These are phyloP conservation scores for Aspergillus texensis DNA, from an alignment of 2,329 filamentous ascomycete species.

Conservation along the genomic window DNA sequence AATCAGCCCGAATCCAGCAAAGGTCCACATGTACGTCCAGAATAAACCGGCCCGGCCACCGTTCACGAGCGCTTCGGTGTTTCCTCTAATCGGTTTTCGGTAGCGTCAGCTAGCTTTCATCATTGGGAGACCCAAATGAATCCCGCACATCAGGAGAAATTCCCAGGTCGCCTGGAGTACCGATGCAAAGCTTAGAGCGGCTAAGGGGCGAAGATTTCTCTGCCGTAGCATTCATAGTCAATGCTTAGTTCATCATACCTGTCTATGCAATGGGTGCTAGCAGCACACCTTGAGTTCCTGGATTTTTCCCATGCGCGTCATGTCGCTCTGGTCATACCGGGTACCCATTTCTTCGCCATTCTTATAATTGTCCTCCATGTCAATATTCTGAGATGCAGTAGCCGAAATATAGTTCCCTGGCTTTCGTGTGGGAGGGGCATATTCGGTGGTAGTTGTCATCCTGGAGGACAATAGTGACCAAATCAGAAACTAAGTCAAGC, in stretches of 20 bases:
- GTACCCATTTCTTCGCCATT: conserved; percentile 12
- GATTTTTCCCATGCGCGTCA: conserved; percentile 35
- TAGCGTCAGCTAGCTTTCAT: background rate
- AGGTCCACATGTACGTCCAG: conserved; percentile 45
- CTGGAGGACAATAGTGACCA: background rate
- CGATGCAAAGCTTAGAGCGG: conserved; percentile 38
- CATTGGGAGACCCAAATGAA: background rate
- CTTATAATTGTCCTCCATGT: conserved; percentile 6
- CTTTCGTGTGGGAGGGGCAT: background rate
- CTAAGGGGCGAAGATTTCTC: conserved; percentile 37
- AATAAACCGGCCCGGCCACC: conserved; percentile 31
- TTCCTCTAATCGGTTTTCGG: conserved; percentile 16
- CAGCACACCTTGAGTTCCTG: conserved; percentile 32
- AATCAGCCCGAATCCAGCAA: conserved; percentile 71
- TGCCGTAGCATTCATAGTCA: conserved; percentile 13
- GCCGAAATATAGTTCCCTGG: conserved; percentile 3
- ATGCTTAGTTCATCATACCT: no score
- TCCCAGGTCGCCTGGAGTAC: conserved; percentile 42
- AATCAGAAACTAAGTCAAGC: background rate
- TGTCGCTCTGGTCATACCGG: conserved; percentile 29
- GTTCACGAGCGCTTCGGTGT: conserved; percentile 28
- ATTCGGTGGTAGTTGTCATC: background rate
- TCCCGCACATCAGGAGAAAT: conserved; percentile 35
- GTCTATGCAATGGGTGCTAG: background rate
- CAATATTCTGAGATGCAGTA: conserved; percentile 8